phyloP scores from a whole-genome alignment of 2,329 filamentous ascomycete genomes.

The Claviceps sp. region DNA sequence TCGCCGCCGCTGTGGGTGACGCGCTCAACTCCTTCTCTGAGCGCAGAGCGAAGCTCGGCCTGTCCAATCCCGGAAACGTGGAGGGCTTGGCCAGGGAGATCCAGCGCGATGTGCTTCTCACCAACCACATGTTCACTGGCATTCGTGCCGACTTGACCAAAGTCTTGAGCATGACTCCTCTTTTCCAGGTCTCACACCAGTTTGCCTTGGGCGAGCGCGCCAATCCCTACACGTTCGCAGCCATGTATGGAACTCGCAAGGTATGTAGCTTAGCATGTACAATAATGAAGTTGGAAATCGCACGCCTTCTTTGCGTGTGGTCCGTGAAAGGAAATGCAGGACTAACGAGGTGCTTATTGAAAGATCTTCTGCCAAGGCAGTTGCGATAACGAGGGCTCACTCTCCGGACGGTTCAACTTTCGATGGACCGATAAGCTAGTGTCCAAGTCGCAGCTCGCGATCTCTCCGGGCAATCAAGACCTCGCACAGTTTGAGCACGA shows the following conservation, averaged over 20 bases:
- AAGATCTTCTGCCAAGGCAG: conserved; percentile 94
- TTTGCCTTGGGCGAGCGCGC: conserved; percentile 89
- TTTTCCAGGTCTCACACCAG: conserved; percentile 96
- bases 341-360: background rate
- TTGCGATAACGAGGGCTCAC: conserved; percentile 79
- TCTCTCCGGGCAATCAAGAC: conserved; percentile 67
- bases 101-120: conserved; percentile 89
- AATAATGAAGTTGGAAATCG: background rate
- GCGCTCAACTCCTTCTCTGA: conserved; percentile 71
- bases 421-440: conserved; percentile 70
- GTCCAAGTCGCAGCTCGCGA: conserved; percentile 78
- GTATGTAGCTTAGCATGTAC: conserved; percentile 31
- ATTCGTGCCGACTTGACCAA: conserved; percentile 94
- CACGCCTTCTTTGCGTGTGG: background rate
- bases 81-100: conserved; percentile 86
- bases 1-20: conserved; percentile 58
- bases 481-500: conserved; percentile 93
- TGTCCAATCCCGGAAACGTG: conserved; percentile 84
- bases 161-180: conserved; percentile 80
- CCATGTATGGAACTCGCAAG: conserved; percentile 85
- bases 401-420: conserved; percentile 86
- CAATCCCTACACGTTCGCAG: conserved; percentile 90
- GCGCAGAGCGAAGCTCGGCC: conserved; percentile 72
- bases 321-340: background rate
- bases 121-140: conserved; percentile 93